phyloP scores from a whole-genome alignment of 441 rosid genomes.

The Lepidium campestre region DNA sequence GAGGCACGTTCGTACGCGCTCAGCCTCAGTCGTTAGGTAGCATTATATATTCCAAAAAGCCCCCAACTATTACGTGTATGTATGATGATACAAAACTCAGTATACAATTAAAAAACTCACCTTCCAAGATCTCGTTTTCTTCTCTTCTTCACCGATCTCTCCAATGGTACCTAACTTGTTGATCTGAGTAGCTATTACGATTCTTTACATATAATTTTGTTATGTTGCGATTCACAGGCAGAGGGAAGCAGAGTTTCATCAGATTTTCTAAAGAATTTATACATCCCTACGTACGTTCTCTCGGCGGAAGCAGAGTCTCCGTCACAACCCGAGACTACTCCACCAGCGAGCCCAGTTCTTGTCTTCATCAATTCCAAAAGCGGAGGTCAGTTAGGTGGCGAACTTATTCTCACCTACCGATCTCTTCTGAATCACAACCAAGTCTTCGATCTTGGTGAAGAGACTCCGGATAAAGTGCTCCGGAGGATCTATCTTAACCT shows the following conservation, averaged over 20 bases:
- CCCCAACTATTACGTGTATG: too few relatives aligned
- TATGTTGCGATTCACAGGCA: too few relatives aligned
- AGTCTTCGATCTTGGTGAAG: conserved; percentile 75
- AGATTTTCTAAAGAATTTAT: conserved; percentile 36
- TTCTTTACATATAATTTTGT: too few relatives aligned
- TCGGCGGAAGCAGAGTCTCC: conserved; percentile 20
- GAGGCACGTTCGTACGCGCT: too few relatives aligned
- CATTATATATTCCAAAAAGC: too few relatives aligned
- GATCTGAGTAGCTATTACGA: too few relatives aligned
- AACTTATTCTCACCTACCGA: conserved; percentile 66
- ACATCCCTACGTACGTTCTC: conserved; percentile 53
- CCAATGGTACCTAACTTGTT: too few relatives aligned
- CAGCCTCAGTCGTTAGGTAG: too few relatives aligned
- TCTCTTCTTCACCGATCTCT: too few relatives aligned
- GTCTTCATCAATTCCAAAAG: conserved; percentile 85
- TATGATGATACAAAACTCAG: too few relatives aligned
- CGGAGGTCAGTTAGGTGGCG: conserved; percentile 90
- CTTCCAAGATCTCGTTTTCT: too few relatives aligned
- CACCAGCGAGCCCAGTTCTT: conserved; percentile 60
- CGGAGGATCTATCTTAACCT: conserved; percentile 57
- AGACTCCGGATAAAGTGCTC: conserved; percentile 60
- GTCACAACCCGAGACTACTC: neutral
- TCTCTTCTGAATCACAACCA: conserved; percentile 53
- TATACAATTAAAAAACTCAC: too few relatives aligned
- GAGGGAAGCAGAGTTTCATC: conserved; percentile 2